Base-by-base conservation (phyloP, 1,284 basidiomycete species). In the Sanghuangporus sanghuang region DNA sequence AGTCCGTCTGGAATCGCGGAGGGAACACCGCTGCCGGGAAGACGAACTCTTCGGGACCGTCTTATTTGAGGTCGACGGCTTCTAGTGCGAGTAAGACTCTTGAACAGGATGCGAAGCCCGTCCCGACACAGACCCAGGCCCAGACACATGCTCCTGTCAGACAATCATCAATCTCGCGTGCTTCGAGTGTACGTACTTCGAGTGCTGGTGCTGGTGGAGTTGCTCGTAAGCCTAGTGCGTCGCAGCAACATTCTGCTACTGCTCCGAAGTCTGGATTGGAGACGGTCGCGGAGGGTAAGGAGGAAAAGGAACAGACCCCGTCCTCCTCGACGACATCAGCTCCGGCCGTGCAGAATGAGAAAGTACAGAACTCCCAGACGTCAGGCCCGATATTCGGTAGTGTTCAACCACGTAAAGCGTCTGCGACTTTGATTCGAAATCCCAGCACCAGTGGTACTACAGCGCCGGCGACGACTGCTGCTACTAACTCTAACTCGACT, bases 1-100 rank as follows among this genome's bases (percentile, higher is more conserved):
- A 79, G 68, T 81, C 76, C 64, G 81, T 87, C 7, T 85, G 82
- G 83, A 79, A 79, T 67, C 74, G 83, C 62, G 77, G 79, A 14
- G 69, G 74, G 79, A 79, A 68, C 66, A 67, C 53, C 48, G 68
- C 57, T 65, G 48, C 12, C 16, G 63, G 8, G 50, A 69, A 70
- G 57, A 57, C 27, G 62, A 44, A 57, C 63, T 27, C 50, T 50
- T 57, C 67, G 16, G 49, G 55, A 1, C 18, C 59, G 18, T 48
- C 44, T 2, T 49, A 56, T 21, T 16, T 42, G 12, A 64, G 66
- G 35, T 18, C 59, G 12, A 49, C 58, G 5, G 56, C 61, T 27
- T 59, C 66, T 7, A 64, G 60, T 39, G 6, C 63, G 8, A 57
- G 58, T 21, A 61, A 61, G 38, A 39, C 53, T 9, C 42, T 35